These are phyloP conservation scores for Candida sithepensis DNA, from an alignment of 805 yeast species.

Conservation along the genomic window DNA sequence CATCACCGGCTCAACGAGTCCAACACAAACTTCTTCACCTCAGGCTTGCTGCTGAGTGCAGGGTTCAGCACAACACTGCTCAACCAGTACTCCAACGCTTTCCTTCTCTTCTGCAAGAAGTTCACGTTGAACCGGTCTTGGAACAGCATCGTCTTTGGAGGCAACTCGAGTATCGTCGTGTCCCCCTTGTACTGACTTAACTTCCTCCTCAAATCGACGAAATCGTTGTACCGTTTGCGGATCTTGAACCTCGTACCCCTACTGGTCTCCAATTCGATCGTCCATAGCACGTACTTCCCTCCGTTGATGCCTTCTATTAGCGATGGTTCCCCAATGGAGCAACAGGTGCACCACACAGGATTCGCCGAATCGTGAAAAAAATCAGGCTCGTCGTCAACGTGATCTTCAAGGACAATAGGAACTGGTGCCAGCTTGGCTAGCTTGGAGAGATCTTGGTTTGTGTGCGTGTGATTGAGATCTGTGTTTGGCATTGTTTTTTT, in stretches of 20 bases:
- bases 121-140: slow-evolving; percentile 25
- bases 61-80: slow-evolving; percentile 53
- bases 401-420: slow-evolving; percentile 38
- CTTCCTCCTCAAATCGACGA: slow-evolving; percentile 42
- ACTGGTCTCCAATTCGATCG: slow-evolving; percentile 23
- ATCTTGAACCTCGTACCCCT: slow-evolving; percentile 39
- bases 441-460: slow-evolving; percentile 8
- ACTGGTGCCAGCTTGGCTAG: slow-evolving; percentile 32
- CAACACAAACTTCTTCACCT: slow-evolving; percentile 39
- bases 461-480: slow-evolving; percentile 15
- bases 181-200: slow-evolving; percentile 38
- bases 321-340: slow-evolving; percentile 31
- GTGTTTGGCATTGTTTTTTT: slow-evolving; percentile 1
- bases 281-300: slow-evolving; percentile 30
- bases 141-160: slow-evolving; percentile 40
- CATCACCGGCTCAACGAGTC: background rate
- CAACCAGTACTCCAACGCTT: slow-evolving; percentile 58
- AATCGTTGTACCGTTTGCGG: slow-evolving; percentile 64
- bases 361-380: slow-evolving; percentile 3
- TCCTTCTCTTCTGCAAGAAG: slow-evolving; percentile 53
- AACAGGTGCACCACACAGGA: slow-evolving; percentile 27
- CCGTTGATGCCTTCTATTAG: slow-evolving; percentile 26
- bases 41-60: slow-evolving; percentile 33
- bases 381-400: slow-evolving; percentile 15
- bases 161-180: slow-evolving; percentile 44